Conservation (phyloP, 129 eudicot species). For the Artemisia annua region DNA sequence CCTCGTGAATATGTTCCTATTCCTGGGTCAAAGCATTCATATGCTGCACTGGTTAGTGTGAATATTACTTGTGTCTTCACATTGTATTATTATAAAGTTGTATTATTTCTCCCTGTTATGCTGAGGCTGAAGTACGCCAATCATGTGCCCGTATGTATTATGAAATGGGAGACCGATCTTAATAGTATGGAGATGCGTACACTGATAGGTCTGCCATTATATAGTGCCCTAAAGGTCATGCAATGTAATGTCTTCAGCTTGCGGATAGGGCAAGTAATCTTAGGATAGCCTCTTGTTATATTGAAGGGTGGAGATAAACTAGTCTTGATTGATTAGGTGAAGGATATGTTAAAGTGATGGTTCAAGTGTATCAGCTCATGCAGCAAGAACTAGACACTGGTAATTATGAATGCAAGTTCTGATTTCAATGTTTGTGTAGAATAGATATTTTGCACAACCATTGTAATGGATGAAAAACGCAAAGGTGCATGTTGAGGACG, state of each 20-base stretch:
- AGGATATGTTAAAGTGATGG: conserved; percentile 26
- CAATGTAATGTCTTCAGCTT: conserved; percentile 18
- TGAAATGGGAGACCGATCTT: conserved; percentile 63
- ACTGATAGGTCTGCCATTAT: conserved; percentile 65
- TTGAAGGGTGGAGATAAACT: background rate
- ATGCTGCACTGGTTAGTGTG: conserved; percentile 66
- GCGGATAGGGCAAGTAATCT: background rate
- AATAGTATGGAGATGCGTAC: conserved; percentile 78
- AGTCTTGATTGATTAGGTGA: conserved; percentile 15
- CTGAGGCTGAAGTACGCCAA: conserved; percentile 78
- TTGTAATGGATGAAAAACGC: conserved; percentile 21
- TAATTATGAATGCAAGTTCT: conserved; percentile 35
- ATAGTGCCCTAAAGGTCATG: conserved; percentile 9
- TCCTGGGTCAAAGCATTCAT: conserved; percentile 89
- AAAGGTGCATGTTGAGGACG: conserved; percentile 15
- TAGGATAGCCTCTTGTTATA: background rate
- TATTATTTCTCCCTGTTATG: conserved; percentile 53
- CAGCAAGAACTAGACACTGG: conserved; percentile 26
- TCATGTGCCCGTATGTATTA: conserved; percentile 84
- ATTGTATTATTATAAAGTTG: background rate
- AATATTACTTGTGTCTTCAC: background rate
- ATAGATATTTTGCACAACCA: background rate
- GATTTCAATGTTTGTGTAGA: conserved; percentile 18
- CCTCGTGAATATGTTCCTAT: conserved; percentile 71
- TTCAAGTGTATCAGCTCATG: conserved; percentile 24